Evolutionary conservation across 805 yeast species (phyloP).

Genomic region (Maudiozyma turicensis): DNA sequence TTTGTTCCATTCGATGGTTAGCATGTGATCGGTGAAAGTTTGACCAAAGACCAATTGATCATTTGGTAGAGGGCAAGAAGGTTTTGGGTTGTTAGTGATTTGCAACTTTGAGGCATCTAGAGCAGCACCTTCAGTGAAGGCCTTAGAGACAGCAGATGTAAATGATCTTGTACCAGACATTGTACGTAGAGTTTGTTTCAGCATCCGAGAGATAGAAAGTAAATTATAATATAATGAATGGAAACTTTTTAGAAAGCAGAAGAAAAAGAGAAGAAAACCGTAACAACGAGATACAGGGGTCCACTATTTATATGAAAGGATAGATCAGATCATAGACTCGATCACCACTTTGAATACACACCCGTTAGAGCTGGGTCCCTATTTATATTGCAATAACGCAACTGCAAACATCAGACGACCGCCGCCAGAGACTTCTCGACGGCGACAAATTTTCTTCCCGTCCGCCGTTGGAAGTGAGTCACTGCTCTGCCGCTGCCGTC

Average conservation of each 20-base stretch:
- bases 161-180: background rate
- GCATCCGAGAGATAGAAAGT: background rate
- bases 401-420: no score
- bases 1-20: constrained; percentile 72
- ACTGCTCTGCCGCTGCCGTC: no score
- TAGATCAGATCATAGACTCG: no score
- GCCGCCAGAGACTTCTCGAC: no score
- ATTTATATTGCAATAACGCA: no score
- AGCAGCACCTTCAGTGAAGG: constrained; percentile 23
- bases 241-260: background rate
- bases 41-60: constrained; percentile 61
- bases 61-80: constrained; percentile 47
- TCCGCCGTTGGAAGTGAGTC: no score
- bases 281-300: no score
- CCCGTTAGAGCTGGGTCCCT: no score
- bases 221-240: background rate
- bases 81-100: constrained; percentile 36
- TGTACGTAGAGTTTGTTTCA: background rate
- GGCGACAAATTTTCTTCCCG: no score
- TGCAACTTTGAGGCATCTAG: constrained; percentile 46
- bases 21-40: constrained; percentile 78
- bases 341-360: no score
- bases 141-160: background rate
- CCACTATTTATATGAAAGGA: no score
- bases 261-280: no score